Percentiles rank a stretch among this genome's conserved stretches.
Conservation (phyloP, 2,329 filamentous ascomycete species). For the Arthrobotrys conoides region DNA sequence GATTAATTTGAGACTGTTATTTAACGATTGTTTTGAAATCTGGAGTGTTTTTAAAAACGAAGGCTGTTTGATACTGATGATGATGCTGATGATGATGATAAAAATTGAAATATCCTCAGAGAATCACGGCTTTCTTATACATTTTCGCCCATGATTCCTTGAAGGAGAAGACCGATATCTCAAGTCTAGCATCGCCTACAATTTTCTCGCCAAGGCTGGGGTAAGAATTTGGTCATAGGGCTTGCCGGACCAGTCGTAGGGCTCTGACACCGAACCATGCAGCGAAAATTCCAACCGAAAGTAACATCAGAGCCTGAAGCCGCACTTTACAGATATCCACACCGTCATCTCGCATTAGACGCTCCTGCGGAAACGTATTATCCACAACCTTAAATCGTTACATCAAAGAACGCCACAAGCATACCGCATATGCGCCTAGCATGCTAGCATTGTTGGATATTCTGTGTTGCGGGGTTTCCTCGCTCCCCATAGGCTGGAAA, state of each 20-base stretch:
- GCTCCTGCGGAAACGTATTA: neutral
- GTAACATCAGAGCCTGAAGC: conserved; percentile 18
- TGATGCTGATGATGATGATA: conserved; percentile 33
- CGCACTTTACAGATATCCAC: neutral
- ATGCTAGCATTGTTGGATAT: conserved; percentile 35
- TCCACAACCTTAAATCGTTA: conserved; percentile 27
- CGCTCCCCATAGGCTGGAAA: conserved; percentile 25
- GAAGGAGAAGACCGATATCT: conserved; percentile 9
- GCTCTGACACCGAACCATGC: conserved; percentile 4
- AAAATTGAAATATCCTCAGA: conserved; percentile 21
- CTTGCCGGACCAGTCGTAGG: neutral
- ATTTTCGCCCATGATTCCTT: neutral
- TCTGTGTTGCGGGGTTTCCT: conserved; percentile 26
- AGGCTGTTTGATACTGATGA: conserved; percentile 32
- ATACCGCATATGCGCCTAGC: conserved; percentile 4
- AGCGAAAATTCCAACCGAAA: conserved; percentile 15
- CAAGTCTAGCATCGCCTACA: conserved; percentile 5
- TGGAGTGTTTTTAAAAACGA: conserved; percentile 4
- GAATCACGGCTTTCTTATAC: conserved; percentile 30
- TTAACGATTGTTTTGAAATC: conserved; percentile 3
- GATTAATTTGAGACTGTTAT: conserved; percentile 2
- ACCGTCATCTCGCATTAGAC: conserved; percentile 41
- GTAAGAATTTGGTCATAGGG: neutral
- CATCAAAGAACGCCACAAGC: conserved; percentile 39
- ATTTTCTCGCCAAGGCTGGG: conserved; percentile 16